Evolutionary conservation across 2,329 filamentous ascomycete species (phyloP).

Genomic region (Dryadomyces quercus-mongolicae): DNA sequence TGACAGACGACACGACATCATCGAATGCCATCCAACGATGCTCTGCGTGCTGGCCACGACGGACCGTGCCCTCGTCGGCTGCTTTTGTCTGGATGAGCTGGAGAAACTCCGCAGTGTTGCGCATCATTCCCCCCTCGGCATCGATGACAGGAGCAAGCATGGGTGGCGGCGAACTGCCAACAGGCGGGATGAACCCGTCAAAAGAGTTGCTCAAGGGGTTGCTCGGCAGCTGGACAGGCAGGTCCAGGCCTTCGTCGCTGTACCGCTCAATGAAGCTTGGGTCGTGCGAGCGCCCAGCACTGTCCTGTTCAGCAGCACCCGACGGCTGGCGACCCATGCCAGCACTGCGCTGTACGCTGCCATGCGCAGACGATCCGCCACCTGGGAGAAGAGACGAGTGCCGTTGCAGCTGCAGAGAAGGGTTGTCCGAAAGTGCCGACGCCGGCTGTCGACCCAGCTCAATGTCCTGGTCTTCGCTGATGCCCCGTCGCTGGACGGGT

Average conservation of each 20-base stretch:
- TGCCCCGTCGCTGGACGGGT: neutral
- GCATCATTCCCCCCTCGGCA: slow-evolving; percentile 5
- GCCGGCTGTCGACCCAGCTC: slow-evolving; percentile 62
- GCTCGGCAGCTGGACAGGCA: neutral
- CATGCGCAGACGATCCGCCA: slow-evolving; percentile 27
- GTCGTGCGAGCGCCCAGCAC: slow-evolving; percentile 7
- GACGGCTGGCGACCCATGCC: slow-evolving; percentile 20
- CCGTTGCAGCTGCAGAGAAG: slow-evolving; percentile 37
- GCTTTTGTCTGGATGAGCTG: slow-evolving; percentile 5
- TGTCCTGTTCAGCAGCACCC: slow-evolving; percentile 19
- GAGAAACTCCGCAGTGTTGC: slow-evolving; percentile 1
- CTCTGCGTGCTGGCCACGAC: neutral
- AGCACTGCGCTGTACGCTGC: slow-evolving; percentile 15
- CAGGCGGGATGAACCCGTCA: neutral
- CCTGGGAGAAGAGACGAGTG: slow-evolving; percentile 29
- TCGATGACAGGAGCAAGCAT: neutral
- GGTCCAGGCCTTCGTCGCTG: slow-evolving; percentile 9
- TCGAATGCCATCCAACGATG: slow-evolving; percentile 10
- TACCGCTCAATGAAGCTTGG: slow-evolving; percentile 12
- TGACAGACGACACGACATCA: slow-evolving; percentile 6
- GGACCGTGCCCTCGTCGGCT: neutral
- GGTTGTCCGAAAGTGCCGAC: slow-evolving; percentile 53
- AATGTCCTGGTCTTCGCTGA: slow-evolving; percentile 15
- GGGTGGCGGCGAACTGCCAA: neutral
- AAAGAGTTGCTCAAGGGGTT: neutral